Base-by-base conservation (phyloP, 1,284 basidiomycete genomes). In the Heliocybe sulcata region DNA sequence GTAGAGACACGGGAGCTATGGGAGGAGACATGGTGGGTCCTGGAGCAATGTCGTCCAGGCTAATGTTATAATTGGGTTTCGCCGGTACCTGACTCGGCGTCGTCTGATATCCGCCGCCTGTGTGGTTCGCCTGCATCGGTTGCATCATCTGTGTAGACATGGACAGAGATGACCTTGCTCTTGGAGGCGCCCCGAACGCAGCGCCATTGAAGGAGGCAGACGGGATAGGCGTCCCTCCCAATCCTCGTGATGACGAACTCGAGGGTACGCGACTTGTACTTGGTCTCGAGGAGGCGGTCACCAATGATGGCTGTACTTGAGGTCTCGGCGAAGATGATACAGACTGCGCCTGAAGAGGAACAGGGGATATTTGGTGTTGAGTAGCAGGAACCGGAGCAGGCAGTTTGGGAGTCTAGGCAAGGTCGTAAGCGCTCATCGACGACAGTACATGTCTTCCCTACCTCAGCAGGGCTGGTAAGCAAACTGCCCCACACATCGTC, bases 401-500 rank as follows among this genome's bases (percentile, higher is more conserved):
- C 52, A 35, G 52, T 55, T 42, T 52, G 51, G 51, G 47, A 54
- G 55, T 45, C 12, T 14, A 38, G 25, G 55, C n/a, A 38, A 51
- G 49, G 56, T 51, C 53, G 55, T 57, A 31, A 47, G 47, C 16
- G 29, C 20, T 33, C 53, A 72, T 4, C 25, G 14, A 22, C 23
- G 25, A 23, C 12, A 16, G 38, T 49, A 14, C 10, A 22, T 8
- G 23, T 26, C n/a, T 16, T 4, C 47, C 16, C 52, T 59, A 78
- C 77, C 63, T 70, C 67, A 55, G 74, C 67, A 45, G 71, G 59
- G 52, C 63, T 62, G 14, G 68, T 79, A 58, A 90, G 78, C 52
- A 92, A 88, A 57, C 77, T 88, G 9, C 82, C 87, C 90, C 86
- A 92, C 1, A 84, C 80, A 64, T 91, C 88, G 55, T 91, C 87